These are phyloP conservation scores for Xylaria nigripes DNA, from an alignment of 495 filamentous ascomycete species.

Conservation along the genomic window DNA sequence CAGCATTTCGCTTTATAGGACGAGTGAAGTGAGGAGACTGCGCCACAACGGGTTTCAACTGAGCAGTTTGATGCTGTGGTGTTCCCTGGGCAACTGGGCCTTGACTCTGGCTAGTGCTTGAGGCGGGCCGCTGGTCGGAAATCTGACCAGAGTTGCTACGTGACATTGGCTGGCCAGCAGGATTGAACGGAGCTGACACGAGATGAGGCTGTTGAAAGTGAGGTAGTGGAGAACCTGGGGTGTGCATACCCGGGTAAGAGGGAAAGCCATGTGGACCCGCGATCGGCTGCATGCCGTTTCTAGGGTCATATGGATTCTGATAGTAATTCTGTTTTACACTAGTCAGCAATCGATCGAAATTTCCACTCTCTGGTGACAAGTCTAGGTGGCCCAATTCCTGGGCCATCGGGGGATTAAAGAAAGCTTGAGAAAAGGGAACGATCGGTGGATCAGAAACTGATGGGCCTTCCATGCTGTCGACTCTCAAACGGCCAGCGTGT, in stretches of 20 bases:
- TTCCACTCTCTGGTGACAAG: constrained; percentile 58
- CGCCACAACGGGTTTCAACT: constrained; percentile 50
- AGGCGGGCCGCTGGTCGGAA: constrained; percentile 61
- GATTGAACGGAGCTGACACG: constrained; percentile 42
- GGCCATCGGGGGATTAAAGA: constrained; percentile 28
- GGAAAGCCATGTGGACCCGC: constrained; percentile 20
- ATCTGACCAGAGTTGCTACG: constrained; percentile 75
- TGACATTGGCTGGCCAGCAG: constrained; percentile 61
- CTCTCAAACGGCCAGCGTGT: constrained; percentile 4
- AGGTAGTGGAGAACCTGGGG: constrained; percentile 39
- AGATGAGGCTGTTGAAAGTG: constrained; percentile 43
- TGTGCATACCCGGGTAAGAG: constrained; percentile 44
- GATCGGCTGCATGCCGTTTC: constrained; percentile 23
- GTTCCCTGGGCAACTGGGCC: constrained; percentile 40
- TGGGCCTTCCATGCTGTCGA: constrained; percentile 11
- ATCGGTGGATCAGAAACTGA: constrained; percentile 20
- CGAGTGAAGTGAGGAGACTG: constrained; percentile 53
- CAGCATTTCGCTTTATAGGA: constrained; percentile 54
- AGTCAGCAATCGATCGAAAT: constrained; percentile 72
- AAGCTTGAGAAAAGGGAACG: constrained; percentile 21
- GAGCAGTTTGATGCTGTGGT: constrained; percentile 44
- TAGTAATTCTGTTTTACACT: constrained; percentile 48
- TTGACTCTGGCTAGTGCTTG: constrained; percentile 61
- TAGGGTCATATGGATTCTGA: constrained; percentile 21
- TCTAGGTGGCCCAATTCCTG: constrained; percentile 34